These are phyloP conservation scores for Pythium plurisporium DNA, from an alignment of 352 stramenopile species.

Conservation along the genomic window DNA sequence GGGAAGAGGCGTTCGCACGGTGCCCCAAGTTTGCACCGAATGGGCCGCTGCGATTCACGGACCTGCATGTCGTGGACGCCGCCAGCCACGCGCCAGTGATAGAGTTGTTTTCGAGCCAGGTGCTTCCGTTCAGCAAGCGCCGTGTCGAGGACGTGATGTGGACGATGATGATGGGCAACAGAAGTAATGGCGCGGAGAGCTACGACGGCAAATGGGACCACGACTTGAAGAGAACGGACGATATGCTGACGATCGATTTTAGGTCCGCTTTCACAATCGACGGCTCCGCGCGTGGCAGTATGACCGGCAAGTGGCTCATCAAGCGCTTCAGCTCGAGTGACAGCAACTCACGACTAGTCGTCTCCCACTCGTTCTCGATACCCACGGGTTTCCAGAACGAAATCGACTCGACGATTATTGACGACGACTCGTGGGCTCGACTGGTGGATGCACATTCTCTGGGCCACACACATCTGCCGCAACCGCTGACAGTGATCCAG, in stretches of 20 bases:
- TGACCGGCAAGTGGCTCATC: constrained; percentile 11
- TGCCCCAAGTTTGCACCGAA: background rate
- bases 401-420: background rate
- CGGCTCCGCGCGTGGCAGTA: background rate
- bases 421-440: constrained; percentile 11
- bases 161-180: background rate
- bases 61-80: background rate
- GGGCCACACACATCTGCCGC: constrained; percentile 5
- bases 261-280: background rate
- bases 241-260: background rate
- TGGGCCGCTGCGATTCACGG: background rate
- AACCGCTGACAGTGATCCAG: constrained; percentile 13
- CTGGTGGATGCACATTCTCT: background rate
- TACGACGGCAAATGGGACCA: background rate
- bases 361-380: background rate
- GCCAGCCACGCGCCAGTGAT: background rate
- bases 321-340: background rate
- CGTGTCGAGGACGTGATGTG: constrained; percentile 7
- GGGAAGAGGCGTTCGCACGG: background rate
- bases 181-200: background rate
- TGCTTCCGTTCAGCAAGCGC: background rate
- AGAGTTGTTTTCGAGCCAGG: constrained; percentile 5
- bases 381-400: constrained; percentile 3
- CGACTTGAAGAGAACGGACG: background rate
- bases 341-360: background rate